Evolutionary conservation across 2,329 filamentous ascomycete species (phyloP).

Genomic region (Chaetoscypha palmicola): DNA sequence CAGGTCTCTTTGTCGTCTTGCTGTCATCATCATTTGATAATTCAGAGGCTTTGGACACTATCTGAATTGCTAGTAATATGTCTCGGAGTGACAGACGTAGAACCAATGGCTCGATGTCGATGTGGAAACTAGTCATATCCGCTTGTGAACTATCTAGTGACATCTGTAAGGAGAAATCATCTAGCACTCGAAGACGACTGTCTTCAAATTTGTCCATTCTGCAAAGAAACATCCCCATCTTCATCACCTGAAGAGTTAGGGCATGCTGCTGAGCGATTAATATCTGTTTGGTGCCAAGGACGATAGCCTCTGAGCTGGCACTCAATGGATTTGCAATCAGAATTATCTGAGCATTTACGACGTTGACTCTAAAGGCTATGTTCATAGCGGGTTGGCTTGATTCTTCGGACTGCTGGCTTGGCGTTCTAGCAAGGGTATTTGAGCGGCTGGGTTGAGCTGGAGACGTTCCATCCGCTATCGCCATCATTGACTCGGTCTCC

Average conservation of each 20-base stretch:
- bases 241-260: constrained; percentile 83
- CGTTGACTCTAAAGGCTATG: constrained; percentile 82
- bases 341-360: constrained; percentile 95
- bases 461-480: constrained; percentile 22
- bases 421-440: constrained; percentile 23
- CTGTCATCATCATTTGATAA: constrained; percentile 61
- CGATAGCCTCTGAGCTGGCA: constrained; percentile 87
- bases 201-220: constrained; percentile 97
- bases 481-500: constrained; percentile 45
- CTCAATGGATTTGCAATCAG: constrained; percentile 91
- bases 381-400: constrained; percentile 48
- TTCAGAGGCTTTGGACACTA: constrained; percentile 83
- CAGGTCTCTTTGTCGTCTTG: constrained; percentile 28
- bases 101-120: constrained; percentile 86
- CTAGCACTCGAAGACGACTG: constrained; percentile 81
- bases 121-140: constrained; percentile 68
- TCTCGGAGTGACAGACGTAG: constrained; percentile 86
- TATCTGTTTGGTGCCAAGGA: constrained; percentile 88
- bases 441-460: constrained; percentile 10
- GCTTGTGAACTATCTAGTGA: constrained; percentile 67
- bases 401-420: constrained; percentile 26
- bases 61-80: constrained; percentile 89
- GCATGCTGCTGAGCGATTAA: constrained; percentile 90
- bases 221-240: constrained; percentile 97
- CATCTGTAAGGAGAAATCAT: constrained; percentile 89